Percentiles rank a stretch among this genome's conserved stretches.
These are phyloP conservation scores for Colletotrichum chrysophilum DNA, from an alignment of 2,329 filamentous ascomycete genomes.

Conservation along the genomic window DNA sequence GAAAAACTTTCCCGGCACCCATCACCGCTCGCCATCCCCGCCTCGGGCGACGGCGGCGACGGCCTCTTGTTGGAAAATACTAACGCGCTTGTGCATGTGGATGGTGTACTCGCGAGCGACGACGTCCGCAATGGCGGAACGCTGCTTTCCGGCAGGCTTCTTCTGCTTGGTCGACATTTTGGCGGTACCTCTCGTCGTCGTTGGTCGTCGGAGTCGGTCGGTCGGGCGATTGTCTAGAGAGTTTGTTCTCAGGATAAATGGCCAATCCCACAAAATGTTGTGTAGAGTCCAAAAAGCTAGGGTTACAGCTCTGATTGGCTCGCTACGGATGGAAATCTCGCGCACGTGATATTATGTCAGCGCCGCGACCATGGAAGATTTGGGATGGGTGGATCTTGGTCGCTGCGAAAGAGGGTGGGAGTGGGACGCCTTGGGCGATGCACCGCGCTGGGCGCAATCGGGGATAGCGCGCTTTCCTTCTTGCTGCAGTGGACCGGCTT, in stretches of 20 bases:
- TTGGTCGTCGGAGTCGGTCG: slow-evolving; percentile 22
- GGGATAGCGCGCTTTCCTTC: neutral
- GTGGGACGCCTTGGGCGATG: neutral
- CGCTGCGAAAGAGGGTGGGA: neutral
- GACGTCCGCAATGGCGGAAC: slow-evolving; percentile 98
- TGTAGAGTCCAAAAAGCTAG: slow-evolving; percentile 19
- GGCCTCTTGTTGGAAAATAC: slow-evolving; percentile 9
- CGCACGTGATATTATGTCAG: neutral
- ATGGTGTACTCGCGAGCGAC: slow-evolving; percentile 99
- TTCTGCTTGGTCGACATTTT: slow-evolving; percentile 70
- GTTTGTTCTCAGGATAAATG: slow-evolving; percentile 12
- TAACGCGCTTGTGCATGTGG: slow-evolving; percentile 92
- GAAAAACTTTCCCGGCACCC: neutral
- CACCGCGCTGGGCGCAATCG: neutral
- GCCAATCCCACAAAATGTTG: slow-evolving; percentile 19
- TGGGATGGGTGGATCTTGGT: neutral
- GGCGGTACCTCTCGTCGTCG: slow-evolving; percentile 30
- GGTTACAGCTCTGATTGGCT: slow-evolving; percentile 2
- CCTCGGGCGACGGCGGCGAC: slow-evolving; percentile 24
- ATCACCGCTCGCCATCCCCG: neutral
- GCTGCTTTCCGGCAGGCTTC: slow-evolving; percentile 71
- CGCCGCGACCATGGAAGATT: neutral
- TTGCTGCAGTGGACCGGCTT: neutral
- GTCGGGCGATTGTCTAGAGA: slow-evolving; percentile 20
- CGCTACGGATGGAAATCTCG: neutral